Conservation (phyloP, 163 green algal genomes). For the Coccomyxa subellipsoidea region DNA sequence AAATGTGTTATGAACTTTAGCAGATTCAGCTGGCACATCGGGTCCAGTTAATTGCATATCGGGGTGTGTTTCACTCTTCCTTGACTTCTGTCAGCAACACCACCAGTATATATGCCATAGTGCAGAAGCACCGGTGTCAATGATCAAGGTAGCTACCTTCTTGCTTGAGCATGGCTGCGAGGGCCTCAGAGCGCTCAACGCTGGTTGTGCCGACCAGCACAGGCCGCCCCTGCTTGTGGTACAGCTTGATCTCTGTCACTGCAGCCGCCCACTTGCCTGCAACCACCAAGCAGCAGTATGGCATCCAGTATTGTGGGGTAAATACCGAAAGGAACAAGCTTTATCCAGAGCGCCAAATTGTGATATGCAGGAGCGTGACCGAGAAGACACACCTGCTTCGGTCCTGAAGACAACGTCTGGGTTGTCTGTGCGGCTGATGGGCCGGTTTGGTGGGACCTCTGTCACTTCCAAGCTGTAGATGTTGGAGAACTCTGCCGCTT, state of each 20-base stretch:
- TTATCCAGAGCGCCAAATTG: too few species aligned
- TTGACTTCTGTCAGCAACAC: too few species aligned
- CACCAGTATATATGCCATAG: background rate
- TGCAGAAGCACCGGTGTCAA: background rate
- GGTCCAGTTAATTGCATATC: too few species aligned
- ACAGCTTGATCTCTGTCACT: constrained; percentile 80
- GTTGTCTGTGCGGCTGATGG: constrained; percentile 67
- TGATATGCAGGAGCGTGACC: too few species aligned
- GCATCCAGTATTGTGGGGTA: too few species aligned
- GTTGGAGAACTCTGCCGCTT: constrained; percentile 88
- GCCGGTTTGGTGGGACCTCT: constrained; percentile 88
- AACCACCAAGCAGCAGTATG: background rate
- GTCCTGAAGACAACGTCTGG: constrained; percentile 90
- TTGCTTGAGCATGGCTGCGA: constrained; percentile 45
- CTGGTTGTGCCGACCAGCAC: constrained; percentile 93
- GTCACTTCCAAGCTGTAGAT: constrained; percentile 92
- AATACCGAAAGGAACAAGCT: too few species aligned
- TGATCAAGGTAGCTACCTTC: background rate
- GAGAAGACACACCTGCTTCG: constrained; percentile 25
- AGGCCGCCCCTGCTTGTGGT: constrained; percentile 77
- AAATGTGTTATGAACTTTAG: too few species aligned
- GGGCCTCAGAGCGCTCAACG: constrained; percentile 89
- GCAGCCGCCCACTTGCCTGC: constrained; percentile 81
- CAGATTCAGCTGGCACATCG: too few species aligned
- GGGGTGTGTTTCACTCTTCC: too few species aligned